Conservation (phyloP, 129 eudicot species). For the Logfia minima region DNA sequence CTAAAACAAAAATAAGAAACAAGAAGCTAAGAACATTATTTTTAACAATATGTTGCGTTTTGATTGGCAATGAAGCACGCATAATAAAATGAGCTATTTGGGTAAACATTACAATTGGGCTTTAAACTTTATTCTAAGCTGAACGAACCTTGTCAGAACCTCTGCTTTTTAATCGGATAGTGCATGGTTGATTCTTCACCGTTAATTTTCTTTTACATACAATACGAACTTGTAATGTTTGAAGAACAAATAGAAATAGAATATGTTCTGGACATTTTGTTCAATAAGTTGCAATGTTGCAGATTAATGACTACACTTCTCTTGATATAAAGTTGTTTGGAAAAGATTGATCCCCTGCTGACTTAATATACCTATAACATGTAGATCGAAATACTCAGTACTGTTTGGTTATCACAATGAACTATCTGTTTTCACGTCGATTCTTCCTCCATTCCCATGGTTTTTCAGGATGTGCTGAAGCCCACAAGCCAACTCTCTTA, state of each 20-base stretch:
- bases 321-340: not conserved
- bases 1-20: too few species aligned
- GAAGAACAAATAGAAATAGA: not conserved
- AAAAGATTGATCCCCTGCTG: not conserved
- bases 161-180: not conserved
- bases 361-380: not conserved
- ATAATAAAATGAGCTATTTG: too few species aligned
- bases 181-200: too few species aligned
- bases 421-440: conserved; percentile 63
- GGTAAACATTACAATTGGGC: not conserved
- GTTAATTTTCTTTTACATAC: not conserved
- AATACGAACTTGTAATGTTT: not conserved
- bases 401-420: not conserved
- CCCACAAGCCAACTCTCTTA: conserved; percentile 86
- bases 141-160: too few species aligned
- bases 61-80: too few species aligned
- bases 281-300: not conserved
- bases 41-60: too few species aligned
- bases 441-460: conserved; percentile 97
- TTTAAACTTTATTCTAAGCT: not conserved
- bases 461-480: conserved; percentile 78
- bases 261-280: not conserved
- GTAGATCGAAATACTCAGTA: not conserved
- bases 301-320: conserved; percentile 1
- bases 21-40: too few species aligned